Evolutionary conservation across 2,329 filamentous ascomycete species (phyloP), one percentile per base, ranked within the genome.

Genomic region (Huntiella moniliformis): DNA sequence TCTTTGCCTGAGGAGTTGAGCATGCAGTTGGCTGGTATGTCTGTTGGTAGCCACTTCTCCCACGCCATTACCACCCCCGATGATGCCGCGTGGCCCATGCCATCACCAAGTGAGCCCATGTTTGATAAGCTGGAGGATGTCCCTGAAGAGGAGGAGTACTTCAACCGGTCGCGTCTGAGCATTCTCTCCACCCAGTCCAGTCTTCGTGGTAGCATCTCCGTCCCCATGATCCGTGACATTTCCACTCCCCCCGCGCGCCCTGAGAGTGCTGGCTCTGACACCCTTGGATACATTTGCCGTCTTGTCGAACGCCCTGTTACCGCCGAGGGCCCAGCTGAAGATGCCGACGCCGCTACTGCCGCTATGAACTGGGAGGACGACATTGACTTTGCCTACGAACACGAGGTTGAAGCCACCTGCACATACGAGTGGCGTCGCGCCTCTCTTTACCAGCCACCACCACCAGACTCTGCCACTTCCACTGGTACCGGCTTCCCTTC

Each of bases 331-430:
- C 51, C 52, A 5, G 52, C 51, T 2, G 53, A 46, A 11, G 54
- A 35, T 22, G 18, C 39, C 17, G 35, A 54, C n/a, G 59, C 63
- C 3, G 46, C 50, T 3, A 51, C 60, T n/a, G 53, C 56, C 16
- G 66, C 68, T 10, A 47, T 22, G 17, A 76, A 63, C 52, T 81
- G 77, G 77, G 77, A 81, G 54, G 74, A 78, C 44, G 74, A 74
- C 51, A 79, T 81, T 50, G 77, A 81, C 55, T 81, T 79, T 57
- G 79, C 73, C 55, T 81, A 81, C 54, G 75, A 79, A 52, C 73
- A 81, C 53, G 76, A 75, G 52, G 74, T 69, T 10, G 77, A 80
- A 56, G 76, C 74, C 5, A 66, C 79, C 57, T 79, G 73, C 54
- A 70, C 79, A 51, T 79, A 77, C 53, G 69, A 75, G 38, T 79